These are phyloP conservation scores for Pseudogymnoascus sp. DNA, from an alignment of 2,329 filamentous ascomycete genomes.

Conservation along the genomic window DNA sequence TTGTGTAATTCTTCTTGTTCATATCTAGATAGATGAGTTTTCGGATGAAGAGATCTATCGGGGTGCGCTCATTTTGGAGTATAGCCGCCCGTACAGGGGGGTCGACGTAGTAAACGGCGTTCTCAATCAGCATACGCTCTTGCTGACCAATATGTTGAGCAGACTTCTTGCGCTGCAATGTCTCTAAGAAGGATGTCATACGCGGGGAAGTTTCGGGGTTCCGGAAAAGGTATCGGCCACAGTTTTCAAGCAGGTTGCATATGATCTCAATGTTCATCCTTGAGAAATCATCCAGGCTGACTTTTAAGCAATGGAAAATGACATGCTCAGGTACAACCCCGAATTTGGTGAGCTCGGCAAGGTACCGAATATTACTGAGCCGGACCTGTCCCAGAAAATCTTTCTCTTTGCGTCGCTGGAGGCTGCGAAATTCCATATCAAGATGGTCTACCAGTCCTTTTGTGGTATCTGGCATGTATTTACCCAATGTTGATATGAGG, in stretches of 20 bases:
- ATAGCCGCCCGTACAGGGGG: conserved; percentile 90
- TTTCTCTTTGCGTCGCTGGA: conserved; percentile 94
- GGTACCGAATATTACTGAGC: conserved; percentile 90
- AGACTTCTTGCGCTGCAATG: conserved; percentile 87
- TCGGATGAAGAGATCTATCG: conserved; percentile 84
- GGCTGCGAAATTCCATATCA: conserved; percentile 91
- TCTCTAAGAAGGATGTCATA: conserved; percentile 92
- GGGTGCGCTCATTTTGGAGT: conserved; percentile 90
- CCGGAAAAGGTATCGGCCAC: conserved; percentile 84
- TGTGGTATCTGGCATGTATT: conserved; percentile 90
- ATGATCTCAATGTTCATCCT: conserved; percentile 99
- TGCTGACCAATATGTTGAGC: conserved; percentile 92
- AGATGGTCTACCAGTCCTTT: conserved; percentile 87
- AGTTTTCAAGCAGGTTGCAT: conserved; percentile 91
- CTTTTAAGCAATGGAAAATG: conserved; percentile 96
- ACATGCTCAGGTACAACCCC: conserved; percentile 97
- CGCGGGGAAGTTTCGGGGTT: conserved; percentile 88
- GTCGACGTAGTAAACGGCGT: conserved; percentile 95
- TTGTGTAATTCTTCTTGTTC: conserved; percentile 88
- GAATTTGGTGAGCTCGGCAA: conserved; percentile 95
- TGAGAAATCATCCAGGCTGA: conserved; percentile 94
- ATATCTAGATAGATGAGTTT: conserved; percentile 91
- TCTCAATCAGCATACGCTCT: conserved; percentile 96
- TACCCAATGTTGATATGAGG: conserved; percentile 83
- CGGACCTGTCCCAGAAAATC: conserved; percentile 93